Base-by-base conservation (phyloP, 192 early-diverging fungal genomes). In the Backusella circina region DNA sequence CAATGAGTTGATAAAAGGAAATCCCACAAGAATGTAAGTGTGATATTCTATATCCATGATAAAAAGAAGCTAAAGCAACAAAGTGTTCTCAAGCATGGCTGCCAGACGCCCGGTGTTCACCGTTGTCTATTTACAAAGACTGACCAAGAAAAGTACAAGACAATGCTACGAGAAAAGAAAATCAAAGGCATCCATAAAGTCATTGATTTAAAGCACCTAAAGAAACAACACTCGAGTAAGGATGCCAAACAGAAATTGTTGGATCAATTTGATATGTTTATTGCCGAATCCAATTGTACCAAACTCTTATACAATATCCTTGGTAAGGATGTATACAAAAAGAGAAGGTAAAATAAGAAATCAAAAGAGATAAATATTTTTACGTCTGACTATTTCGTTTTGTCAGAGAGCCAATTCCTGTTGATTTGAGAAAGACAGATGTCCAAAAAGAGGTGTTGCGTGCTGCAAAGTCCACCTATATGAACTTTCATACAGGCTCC, bases 91-190 rank as follows among this genome's bases (percentile, higher is more conserved):
- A 86, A 87, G 73, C 84, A 92, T 73, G 86, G 93, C 15, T 72
- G 96, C 47, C 86, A 89, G 65, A 80, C 78, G 39, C 78, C 88
- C n/a, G 83, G 85, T 70, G 88, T 89, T 28, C 89, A 93, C 66
- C 88, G 98, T 18, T 98, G 96, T 81, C 80, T 99, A 70, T 90
- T 99, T 75, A 93, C 91, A 37, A 97, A 96, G 84, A 94, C 93
- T 72, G 91, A 93, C 26, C 90, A 94, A 79, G 84, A 87, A 72
- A 87, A 90, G n/a, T 91, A 86, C 82, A 93, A 97, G 73, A 90
- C 92, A 26, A 80, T 91, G 75, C 75, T 99, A 12, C 82, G 81
- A 61, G 74, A 82, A 31, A 89, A 93, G 67, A 82, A 87, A 18
- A 83, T 95, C 67, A 89, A 84, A 74, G 50, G 86, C 66, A 54